A percentile compares a stretch with the other conserved stretches of the same genome.
phyloP scores from a whole-genome alignment of 805 yeast species.

The Pichia thaimueangensis region DNA sequence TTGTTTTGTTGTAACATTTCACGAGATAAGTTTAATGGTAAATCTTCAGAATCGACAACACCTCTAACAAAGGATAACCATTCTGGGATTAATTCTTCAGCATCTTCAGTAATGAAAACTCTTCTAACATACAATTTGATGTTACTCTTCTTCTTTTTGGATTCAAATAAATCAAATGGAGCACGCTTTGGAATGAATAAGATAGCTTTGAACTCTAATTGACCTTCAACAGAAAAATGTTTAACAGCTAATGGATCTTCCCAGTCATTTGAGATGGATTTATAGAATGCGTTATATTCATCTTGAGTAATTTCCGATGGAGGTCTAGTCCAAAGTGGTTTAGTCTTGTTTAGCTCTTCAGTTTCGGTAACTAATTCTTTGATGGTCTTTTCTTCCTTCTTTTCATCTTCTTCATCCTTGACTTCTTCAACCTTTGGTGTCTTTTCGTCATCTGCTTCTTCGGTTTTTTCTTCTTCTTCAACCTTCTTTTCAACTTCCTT shows the following conservation, averaged over 20 bases:
- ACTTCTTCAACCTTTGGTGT: conserved; percentile 44
- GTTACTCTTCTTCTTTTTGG: conserved; percentile 98
- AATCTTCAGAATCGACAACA: conserved; percentile 99
- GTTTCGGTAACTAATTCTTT: conserved; percentile 92
- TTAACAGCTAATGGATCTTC: conserved; percentile 99
- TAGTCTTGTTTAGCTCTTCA: conserved; percentile 97
- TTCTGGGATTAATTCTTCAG: conserved; percentile 98
- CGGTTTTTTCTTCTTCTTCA: conserved; percentile 57
- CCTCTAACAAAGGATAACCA: conserved; percentile 97
- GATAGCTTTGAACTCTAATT: conserved; percentile 97
- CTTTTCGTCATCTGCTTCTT: conserved; percentile 47
- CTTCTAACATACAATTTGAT: conserved; percentile 98
- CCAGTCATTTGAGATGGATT: conserved; percentile 99
- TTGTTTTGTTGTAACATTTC: conserved; percentile 99
- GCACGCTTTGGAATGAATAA: conserved; percentile 98
- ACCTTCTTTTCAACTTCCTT: conserved; percentile 99
- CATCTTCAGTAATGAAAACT: conserved; percentile 99
- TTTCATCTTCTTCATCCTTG: conserved; percentile 50
- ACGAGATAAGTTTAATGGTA: conserved; percentile 99
- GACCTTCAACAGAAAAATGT: conserved; percentile 99
- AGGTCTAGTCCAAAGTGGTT: conserved; percentile 99
- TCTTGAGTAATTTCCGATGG: conserved; percentile 97
- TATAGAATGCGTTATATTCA: conserved; percentile 98
- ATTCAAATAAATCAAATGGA: conserved; percentile 96
- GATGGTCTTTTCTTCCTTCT: conserved; percentile 77